phyloP scores from a whole-genome alignment of 495 filamentous ascomycete genomes.

The Neurospora discreta region DNA sequence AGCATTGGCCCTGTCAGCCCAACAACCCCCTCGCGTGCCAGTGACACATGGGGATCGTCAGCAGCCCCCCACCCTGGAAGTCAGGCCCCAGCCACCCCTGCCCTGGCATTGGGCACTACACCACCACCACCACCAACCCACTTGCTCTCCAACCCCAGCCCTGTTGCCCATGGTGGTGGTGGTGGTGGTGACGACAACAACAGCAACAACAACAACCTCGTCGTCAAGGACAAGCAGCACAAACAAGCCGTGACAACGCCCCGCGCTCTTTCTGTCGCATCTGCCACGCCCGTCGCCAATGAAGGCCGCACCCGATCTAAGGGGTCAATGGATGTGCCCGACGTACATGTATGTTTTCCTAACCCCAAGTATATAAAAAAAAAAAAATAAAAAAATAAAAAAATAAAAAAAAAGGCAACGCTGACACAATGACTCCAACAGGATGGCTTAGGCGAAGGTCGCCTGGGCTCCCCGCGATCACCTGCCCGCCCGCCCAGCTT shows the following conservation, averaged over 20 bases:
- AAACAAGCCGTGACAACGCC: not conserved
- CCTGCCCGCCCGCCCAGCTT: conserved; percentile 93
- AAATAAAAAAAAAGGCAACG: no score
- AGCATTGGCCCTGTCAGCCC: not conserved
- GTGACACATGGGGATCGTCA: not conserved
- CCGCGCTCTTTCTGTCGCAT: not conserved
- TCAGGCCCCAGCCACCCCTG: conserved; percentile 18
- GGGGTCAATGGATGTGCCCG: conserved; percentile 55
- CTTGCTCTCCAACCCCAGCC: not conserved
- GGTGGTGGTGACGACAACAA: conserved; percentile 37
- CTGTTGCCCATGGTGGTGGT: conserved; percentile 27
- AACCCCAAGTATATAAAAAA: no score
- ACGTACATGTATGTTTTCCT: conserved; percentile 74
- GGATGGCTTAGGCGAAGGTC: conserved; percentile 93
- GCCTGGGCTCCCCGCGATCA: conserved; percentile 74
- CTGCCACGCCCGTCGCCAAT: conserved; percentile 49
- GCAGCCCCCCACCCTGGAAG: conserved; percentile 15
- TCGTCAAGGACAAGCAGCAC: not conserved
- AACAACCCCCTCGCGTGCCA: not conserved
- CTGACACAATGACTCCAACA: conserved; percentile 21
- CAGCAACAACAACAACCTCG: conserved; percentile 38
- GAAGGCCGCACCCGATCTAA: conserved; percentile 73
- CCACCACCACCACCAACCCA: no score
- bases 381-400: no score
- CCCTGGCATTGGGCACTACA: no score